A percentile compares a stretch with the other conserved stretches of the same genome.
These are phyloP conservation scores for Aspergillus japonicus DNA, from an alignment of 2,329 filamentous ascomycete genomes.

Conservation along the genomic window DNA sequence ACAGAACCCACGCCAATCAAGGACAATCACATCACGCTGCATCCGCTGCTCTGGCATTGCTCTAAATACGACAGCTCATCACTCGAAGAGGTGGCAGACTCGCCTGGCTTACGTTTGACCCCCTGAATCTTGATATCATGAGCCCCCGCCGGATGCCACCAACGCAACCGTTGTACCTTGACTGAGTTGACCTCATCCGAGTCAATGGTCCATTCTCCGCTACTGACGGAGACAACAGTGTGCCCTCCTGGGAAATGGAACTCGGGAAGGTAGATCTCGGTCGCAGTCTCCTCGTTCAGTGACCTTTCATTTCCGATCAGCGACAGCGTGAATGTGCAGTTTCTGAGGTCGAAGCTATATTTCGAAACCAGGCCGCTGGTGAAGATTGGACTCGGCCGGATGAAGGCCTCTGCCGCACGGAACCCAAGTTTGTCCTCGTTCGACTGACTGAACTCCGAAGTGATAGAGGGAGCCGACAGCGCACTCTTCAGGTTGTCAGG, in stretches of 20 bases:
- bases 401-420: slow-evolving; percentile 88
- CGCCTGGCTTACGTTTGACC: slow-evolving; percentile 58
- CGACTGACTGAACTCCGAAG: slow-evolving; percentile 54
- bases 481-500: slow-evolving; percentile 74
- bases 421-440: slow-evolving; percentile 69
- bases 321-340: slow-evolving; percentile 72
- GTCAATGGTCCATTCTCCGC: slow-evolving; percentile 86
- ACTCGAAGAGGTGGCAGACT: slow-evolving; percentile 50
- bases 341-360: slow-evolving; percentile 79
- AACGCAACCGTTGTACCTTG: slow-evolving; percentile 72
- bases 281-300: slow-evolving; percentile 64
- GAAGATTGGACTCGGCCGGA: slow-evolving; percentile 76
- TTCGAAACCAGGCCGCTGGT: slow-evolving; percentile 69
- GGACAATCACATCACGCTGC: slow-evolving; percentile 47
- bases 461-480: slow-evolving; percentile 58
- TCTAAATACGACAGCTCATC: slow-evolving; percentile 80
- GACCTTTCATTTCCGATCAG: slow-evolving; percentile 63
- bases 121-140: slow-evolving; percentile 78
- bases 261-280: slow-evolving; percentile 80
- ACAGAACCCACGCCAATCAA: too few relatives aligned
- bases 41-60: slow-evolving; percentile 50
- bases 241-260: slow-evolving; percentile 83
- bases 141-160: slow-evolving; percentile 89
- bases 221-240: slow-evolving; percentile 71
- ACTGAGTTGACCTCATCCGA: slow-evolving; percentile 68